A percentile compares a stretch with the other conserved stretches of the same genome.
Conservation (phyloP, 2,329 filamentous ascomycete species). For the Penicillium sp. region DNA sequence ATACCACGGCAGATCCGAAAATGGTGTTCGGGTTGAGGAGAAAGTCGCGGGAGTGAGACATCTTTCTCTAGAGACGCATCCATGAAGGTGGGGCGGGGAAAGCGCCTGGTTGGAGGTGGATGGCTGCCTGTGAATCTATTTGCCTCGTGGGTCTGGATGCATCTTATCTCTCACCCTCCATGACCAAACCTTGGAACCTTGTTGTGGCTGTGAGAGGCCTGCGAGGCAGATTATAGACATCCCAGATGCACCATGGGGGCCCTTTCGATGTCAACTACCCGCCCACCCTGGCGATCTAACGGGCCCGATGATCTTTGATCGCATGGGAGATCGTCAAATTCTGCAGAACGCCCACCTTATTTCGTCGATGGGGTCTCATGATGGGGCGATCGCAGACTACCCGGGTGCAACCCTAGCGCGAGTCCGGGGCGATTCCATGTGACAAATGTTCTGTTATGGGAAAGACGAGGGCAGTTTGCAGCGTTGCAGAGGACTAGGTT, state of each 20-base stretch:
- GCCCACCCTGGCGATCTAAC: slow-evolving; percentile 4
- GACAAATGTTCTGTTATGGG: slow-evolving; percentile 4
- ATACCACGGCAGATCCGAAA: slow-evolving; percentile 47
- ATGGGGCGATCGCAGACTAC: slow-evolving; percentile 15
- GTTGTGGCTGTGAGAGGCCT: neutral
- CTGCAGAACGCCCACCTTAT: slow-evolving; percentile 21
- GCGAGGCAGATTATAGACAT: neutral
- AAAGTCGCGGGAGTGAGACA: slow-evolving; percentile 10
- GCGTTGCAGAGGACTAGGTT: no score
- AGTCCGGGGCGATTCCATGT: slow-evolving; percentile 6
- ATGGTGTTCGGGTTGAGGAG: slow-evolving; percentile 41
- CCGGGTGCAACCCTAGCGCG: slow-evolving; percentile 19
- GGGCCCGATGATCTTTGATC: slow-evolving; percentile 12
- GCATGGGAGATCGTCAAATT: slow-evolving; percentile 22
- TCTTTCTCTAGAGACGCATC: slow-evolving; percentile 3
- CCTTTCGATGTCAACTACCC: neutral
- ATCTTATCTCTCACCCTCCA: neutral
- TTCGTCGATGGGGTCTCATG: slow-evolving; percentile 18
- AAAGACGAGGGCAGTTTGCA: neutral
- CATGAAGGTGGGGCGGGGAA: slow-evolving; percentile 1
- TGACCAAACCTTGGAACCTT: neutral
- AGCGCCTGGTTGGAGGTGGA: neutral
- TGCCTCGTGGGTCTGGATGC: neutral
- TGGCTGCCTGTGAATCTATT: neutral
- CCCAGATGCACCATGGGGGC: no score